These are phyloP conservation scores for Pulveroboletus sp. DNA, from an alignment of 768 basidiomycete genomes.

Conservation along the genomic window DNA sequence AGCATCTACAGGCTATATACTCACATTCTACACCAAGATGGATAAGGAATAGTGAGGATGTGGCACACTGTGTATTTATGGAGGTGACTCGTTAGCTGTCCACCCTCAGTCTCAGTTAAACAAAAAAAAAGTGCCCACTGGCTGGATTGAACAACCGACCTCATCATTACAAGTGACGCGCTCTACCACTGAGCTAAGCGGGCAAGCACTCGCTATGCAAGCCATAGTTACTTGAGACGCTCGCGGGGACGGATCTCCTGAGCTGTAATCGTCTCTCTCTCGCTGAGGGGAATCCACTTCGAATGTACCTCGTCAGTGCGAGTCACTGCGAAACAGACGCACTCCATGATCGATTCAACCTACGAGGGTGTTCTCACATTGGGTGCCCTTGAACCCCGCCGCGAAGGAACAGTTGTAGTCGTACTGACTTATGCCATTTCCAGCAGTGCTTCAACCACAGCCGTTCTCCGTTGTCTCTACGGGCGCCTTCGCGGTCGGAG, in stretches of 20 bases:
- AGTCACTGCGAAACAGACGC: neutral
- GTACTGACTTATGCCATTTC: slow-evolving; percentile 52
- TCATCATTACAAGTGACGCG: slow-evolving; percentile 43
- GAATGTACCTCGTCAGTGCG: no score
- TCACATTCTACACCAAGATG: no score
- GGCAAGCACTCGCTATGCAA: neutral
- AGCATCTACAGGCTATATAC: no score
- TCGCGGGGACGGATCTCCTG: no score
- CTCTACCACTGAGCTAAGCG: slow-evolving; percentile 45
- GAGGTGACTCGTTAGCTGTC: no score
- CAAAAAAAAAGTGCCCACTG: slow-evolving; percentile 31
- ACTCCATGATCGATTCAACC: slow-evolving; percentile 4
- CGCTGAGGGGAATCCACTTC: no score
- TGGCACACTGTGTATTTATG: no score
- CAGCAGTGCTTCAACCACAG: slow-evolving; percentile 46
- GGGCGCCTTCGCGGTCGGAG: slow-evolving; percentile 51
- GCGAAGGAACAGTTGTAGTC: no score
- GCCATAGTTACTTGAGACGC: neutral
- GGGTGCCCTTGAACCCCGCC: no score
- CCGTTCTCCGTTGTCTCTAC: slow-evolving; percentile 51
- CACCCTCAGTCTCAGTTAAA: no score
- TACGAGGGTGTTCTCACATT: slow-evolving; percentile 21
- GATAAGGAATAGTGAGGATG: no score
- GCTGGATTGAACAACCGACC: slow-evolving; percentile 45
- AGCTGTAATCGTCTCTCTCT: no score